Conservation (phyloP, 169 alveolate species). For the Plasmodium gallinaceum region DNA sequence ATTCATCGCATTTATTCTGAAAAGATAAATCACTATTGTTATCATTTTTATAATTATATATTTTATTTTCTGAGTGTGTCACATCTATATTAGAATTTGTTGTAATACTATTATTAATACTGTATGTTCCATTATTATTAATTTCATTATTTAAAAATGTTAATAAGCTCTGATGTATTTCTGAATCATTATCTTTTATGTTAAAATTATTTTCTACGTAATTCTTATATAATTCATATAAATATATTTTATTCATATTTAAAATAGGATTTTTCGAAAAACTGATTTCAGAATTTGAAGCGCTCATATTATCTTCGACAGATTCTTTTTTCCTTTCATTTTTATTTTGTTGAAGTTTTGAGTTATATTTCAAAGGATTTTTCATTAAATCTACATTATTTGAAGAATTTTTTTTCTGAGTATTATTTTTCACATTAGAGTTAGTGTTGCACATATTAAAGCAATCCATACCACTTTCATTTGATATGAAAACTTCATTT, state of each 20-base stretch:
- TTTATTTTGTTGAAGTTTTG: neutral
- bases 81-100: neutral
- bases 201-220: neutral
- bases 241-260: constrained; percentile 3
- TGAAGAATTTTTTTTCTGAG: too few species aligned
- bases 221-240: constrained; percentile 4
- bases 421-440: too few species aligned
- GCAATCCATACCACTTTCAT: too few species aligned
- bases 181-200: neutral
- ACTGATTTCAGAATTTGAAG: neutral
- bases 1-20: neutral
- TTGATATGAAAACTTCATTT: too few species aligned
- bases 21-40: too few species aligned
- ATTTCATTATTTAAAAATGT: constrained; percentile 4
- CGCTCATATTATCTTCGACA: neutral
- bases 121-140: constrained; percentile 1
- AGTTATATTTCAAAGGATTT: neutral
- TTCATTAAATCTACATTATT: neutral
- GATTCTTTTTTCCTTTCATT: neutral
- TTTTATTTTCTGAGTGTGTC: neutral
- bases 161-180: constrained; percentile 13
- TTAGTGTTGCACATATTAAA: too few species aligned
- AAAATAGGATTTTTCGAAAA: neutral
- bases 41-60: neutral
- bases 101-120: neutral